Base-by-base conservation (phyloP, 2,329 filamentous ascomycete genomes). In the Botrytis cinerea region DNA sequence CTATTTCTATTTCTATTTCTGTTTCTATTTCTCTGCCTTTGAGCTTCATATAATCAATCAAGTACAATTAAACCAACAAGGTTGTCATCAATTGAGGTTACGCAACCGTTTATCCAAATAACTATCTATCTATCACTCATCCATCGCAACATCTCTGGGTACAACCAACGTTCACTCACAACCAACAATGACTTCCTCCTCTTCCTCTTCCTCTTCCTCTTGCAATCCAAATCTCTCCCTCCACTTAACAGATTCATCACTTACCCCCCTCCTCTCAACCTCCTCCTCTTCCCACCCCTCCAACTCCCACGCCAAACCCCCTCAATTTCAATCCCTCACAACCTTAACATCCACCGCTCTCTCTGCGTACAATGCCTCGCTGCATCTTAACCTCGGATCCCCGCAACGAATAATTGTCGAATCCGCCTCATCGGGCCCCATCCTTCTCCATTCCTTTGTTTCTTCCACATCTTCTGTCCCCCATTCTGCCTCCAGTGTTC, bases 361-460 rank as follows among this genome's bases (percentile, higher is more conserved):
- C 38, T 84, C 83, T 74, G 85, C 86, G 20, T 86, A 87, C 78
- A 85, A 87, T 63, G 83, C 87, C 67, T 86, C 87, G 8, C 82
- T 82, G 48, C 86, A 88, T 68, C 83, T 90, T 10, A 85, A 84
- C 64, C 84, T 89, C 61, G 88, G 88, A 76, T 78, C 79, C 10
- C 86, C 88, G 4, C 84, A 87, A 78, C 86, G 88, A 80, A 84
- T 90, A 75, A 86, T 90, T 80, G 85, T 90, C 79, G 88, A 90
- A 79, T 87, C 87, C 79, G 82, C 82, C 0, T 78, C 76, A 66
- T 74, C 77, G 6, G 83, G 83, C 0, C 81, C 83, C 10, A 72
- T 84, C 7, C 71, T 84, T 8, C 75, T 84, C 5, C 81, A 86
- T 75, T 86, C 84, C 38, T 88, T 84, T 78, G 80, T 87, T 74